Conservation (phyloP, 371 early-diverging fungal genomes). For the Mortierella sp. region DNA sequence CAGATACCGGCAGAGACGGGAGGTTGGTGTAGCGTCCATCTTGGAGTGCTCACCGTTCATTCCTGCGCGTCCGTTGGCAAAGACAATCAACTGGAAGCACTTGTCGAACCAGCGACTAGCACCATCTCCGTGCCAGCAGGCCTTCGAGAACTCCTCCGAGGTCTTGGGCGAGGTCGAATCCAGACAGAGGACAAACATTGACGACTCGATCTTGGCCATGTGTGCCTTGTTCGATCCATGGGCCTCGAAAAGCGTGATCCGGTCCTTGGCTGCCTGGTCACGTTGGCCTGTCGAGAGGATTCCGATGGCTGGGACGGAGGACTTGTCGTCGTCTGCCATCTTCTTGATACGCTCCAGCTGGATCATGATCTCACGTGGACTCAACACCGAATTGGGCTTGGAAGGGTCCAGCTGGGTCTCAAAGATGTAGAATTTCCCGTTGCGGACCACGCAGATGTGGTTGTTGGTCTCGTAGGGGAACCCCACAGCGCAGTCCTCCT, state of each 20-base stretch:
- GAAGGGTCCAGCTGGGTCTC: constrained; percentile 70
- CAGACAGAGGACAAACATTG: constrained; percentile 89
- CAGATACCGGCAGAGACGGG: constrained; percentile 66
- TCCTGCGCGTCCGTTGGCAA: constrained; percentile 94
- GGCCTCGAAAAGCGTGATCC: constrained; percentile 75
- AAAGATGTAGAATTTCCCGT: constrained; percentile 72
- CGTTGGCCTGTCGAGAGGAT: constrained; percentile 65
- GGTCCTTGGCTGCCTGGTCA: constrained; percentile 65
- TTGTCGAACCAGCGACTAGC: constrained; percentile 96
- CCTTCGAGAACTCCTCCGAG: constrained; percentile 83
- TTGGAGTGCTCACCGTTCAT: constrained; percentile 95
- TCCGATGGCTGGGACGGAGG: constrained; percentile 52
- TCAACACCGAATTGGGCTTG: constrained; percentile 50
- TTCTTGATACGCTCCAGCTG: constrained; percentile 35
- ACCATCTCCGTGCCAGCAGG: constrained; percentile 95
- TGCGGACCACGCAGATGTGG: constrained; percentile 71
- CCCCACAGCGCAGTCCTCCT: constrained; percentile 63
- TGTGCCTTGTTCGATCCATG: constrained; percentile 75
- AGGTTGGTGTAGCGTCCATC: constrained; percentile 96
- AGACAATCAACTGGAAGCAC: constrained; percentile 90
- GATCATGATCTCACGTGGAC: constrained; percentile 47
- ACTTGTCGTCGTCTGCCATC: constrained; percentile 35
- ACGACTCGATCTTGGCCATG: constrained; percentile 85
- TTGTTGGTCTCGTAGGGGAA: constrained; percentile 51
- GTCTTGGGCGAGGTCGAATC: constrained; percentile 84